Evolutionary conservation across 805 yeast species (phyloP), one percentile per base, ranked within the genome.

Genomic region (Starmerella floris): DNA sequence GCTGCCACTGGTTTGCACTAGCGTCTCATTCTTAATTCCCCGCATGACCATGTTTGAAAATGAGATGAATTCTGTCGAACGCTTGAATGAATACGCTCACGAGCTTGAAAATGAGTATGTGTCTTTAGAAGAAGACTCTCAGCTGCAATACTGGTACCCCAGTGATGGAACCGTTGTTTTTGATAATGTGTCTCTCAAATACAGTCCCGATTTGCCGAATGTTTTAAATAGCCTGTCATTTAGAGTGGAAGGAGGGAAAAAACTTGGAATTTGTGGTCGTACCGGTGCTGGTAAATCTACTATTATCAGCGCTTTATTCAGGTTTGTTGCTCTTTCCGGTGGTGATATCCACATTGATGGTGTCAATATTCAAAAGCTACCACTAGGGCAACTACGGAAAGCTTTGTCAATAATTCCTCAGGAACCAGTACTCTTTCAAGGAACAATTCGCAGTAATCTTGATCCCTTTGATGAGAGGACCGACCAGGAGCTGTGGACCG

Each of bases 221-320:
- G 88, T 77, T 3, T 63, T 81, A 56, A 73, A 76, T 47, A 62
- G 75, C 46, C 61, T 81, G 42, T 59, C 58, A 30, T 62, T 79
- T 35, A 59, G 59, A 6, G 65, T 80, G 36, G 57, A 64, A 9
- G 69, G 77, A 0, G 63, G 69, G 17, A 81, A 80, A 58, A 80
- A 79, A 55, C 72, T 83, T 51, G 94, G 94, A 38, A 76, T 83
- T 40, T 79, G 88, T 66, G 94, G 94, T 36, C 71, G 94, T 57
- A 83, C 94, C 0, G 94, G 94, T 52, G 91, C 93, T 4, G 94
- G 94, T 39, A 82, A 82, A 58, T 74, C 83, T 15, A 74, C 85
- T 2, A 74, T 81, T 41, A 76, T 79, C 76, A 68, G 73, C 31
- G 80, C 83, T 0, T 62, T 81, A 41, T 82, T 77, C 61, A 67